A percentile compares a stretch with the other conserved stretches of the same genome.
phyloP scores from a whole-genome alignment of 805 yeast genomes.

The Wickerhamiella nectarea region DNA sequence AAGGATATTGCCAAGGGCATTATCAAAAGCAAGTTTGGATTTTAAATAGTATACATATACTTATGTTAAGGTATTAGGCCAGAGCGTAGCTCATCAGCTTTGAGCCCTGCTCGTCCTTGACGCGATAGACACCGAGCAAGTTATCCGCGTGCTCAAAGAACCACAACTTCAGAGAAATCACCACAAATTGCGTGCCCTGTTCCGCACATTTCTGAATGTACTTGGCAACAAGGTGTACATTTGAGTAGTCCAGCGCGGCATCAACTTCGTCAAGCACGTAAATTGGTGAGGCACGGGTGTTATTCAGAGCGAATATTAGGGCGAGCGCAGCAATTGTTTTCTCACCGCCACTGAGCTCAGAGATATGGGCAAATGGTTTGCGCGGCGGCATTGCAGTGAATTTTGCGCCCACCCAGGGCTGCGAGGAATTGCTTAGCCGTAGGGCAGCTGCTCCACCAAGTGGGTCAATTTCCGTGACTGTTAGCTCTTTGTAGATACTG shows the following conservation, averaged over 20 bases:
- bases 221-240: slow-evolving; percentile 75
- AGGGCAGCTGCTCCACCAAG: slow-evolving; percentile 90
- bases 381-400: slow-evolving; percentile 95
- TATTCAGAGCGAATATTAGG: slow-evolving; percentile 76
- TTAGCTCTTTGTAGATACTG: slow-evolving; percentile 69
- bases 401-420: slow-evolving; percentile 74
- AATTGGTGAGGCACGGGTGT: slow-evolving; percentile 86
- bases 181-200: slow-evolving; percentile 68
- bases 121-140: slow-evolving; percentile 83
- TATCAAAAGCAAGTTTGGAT: slow-evolving; percentile 17
- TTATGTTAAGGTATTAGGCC: too few relatives aligned
- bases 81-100: slow-evolving; percentile 10
- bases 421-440: slow-evolving; percentile 76
- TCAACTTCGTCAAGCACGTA: slow-evolving; percentile 96
- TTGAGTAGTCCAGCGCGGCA: slow-evolving; percentile 87
- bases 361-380: slow-evolving; percentile 88
- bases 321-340: slow-evolving; percentile 95
- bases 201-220: slow-evolving; percentile 67
- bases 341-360: slow-evolving; percentile 88
- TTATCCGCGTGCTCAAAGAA: slow-evolving; percentile 82
- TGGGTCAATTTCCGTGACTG: slow-evolving; percentile 55
- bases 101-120: slow-evolving; percentile 28
- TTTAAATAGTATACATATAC: slow-evolving; percentile 9
- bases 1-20: slow-evolving; percentile 16
- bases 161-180: slow-evolving; percentile 77